Conservation (phyloP, 257 asterid species). For the Orobanche coerulescens region DNA sequence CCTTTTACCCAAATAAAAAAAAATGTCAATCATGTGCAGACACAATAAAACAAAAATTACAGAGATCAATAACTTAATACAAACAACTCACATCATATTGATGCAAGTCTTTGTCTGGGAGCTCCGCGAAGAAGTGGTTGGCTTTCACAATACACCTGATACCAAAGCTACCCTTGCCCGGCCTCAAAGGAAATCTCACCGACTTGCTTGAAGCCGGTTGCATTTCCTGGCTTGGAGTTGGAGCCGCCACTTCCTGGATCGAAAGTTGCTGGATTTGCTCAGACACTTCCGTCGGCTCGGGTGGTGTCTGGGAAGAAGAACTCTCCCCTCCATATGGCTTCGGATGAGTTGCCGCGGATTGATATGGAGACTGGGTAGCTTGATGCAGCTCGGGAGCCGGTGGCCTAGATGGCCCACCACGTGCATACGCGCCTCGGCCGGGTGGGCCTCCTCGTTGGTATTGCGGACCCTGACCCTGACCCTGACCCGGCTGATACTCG, state of each 20-base stretch:
- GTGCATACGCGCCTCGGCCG: conserved; percentile 43
- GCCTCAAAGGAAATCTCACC: conserved; percentile 75
- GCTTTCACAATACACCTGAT: conserved; percentile 76
- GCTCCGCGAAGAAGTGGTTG: conserved; percentile 82
- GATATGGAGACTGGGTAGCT: conserved; percentile 59
- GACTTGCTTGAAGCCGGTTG: conserved; percentile 84
- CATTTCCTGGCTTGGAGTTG: conserved; percentile 39
- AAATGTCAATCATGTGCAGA: not conserved
- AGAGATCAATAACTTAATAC: not conserved
- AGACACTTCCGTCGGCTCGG: conserved; percentile 37
- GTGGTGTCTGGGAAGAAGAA: conserved; percentile 45
- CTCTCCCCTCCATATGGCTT: conserved; percentile 40
- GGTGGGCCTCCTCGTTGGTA: conserved; percentile 53
- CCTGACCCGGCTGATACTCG: conserved; percentile 34
- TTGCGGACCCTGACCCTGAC: conserved; percentile 32
- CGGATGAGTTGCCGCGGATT: conserved; percentile 43
- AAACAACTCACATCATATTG: conserved; percentile 74
- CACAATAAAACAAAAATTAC: not conserved
- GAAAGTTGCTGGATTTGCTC: conserved; percentile 41
- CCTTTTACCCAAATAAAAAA: conserved; percentile 34
- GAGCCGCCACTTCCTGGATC: conserved; percentile 41
- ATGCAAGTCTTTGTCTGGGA: conserved; percentile 88
- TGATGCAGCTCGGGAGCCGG: conserved; percentile 96
- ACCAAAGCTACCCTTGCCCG: conserved; percentile 78
- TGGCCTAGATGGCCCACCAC: conserved; percentile 69